phyloP scores from a whole-genome alignment of 169 alveolate species.

The Theileria annulata region DNA sequence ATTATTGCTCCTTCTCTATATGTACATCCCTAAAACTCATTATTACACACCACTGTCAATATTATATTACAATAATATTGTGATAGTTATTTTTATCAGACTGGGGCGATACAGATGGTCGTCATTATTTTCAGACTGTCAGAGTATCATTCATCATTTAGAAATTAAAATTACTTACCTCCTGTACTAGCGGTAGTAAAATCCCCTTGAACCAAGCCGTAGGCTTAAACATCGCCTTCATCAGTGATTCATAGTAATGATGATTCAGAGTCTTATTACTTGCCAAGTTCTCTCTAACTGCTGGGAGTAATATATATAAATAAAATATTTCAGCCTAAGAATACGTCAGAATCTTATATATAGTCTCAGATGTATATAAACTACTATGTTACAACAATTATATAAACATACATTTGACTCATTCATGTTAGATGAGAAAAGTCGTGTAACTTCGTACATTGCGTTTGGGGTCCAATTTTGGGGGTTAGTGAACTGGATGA shows the following conservation, averaged over 20 bases:
- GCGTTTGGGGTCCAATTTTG: conserved; percentile 94
- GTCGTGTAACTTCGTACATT: conserved; percentile 87
- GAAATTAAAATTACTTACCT: conserved; percentile 57
- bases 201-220: conserved; percentile 95
- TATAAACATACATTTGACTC: conserved; percentile 69
- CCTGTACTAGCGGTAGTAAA: conserved; percentile 88
- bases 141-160: conserved; percentile 79
- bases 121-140: conserved; percentile 49
- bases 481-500: conserved; percentile 89
- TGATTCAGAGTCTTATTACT: conserved; percentile 85
- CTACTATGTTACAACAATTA: background rate
- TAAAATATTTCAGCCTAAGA: conserved; percentile 73
- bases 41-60: background rate
- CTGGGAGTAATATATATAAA: conserved; percentile 81
- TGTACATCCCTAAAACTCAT: conserved; percentile 77
- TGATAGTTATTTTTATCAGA: conserved; percentile 60
- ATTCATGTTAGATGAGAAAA: conserved; percentile 87
- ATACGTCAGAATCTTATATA: background rate
- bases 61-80: background rate
- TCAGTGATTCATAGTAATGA: conserved; percentile 90
- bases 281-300: conserved; percentile 84
- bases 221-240: conserved; percentile 93
- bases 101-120: conserved; percentile 81
- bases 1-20: conserved; percentile 93
- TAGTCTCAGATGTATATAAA: background rate